Conservation (phyloP, 1,139 yeast genomes). For the Magnusiomyces sp. region DNA sequence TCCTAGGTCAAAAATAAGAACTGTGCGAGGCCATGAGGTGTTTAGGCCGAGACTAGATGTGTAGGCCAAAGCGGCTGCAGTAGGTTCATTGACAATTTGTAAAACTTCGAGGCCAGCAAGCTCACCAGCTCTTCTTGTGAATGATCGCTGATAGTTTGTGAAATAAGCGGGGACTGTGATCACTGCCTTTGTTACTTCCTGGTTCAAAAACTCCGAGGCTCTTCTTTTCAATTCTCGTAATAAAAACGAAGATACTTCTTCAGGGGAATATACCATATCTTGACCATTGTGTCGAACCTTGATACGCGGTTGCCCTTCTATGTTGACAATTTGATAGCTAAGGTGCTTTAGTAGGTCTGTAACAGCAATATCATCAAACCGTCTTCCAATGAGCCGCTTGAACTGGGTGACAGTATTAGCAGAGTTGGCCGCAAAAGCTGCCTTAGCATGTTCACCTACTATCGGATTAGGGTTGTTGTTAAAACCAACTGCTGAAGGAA, state of each 20-base stretch:
- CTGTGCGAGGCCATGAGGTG: no score
- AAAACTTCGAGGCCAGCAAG: constrained; percentile 92
- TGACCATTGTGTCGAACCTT: constrained; percentile 99
- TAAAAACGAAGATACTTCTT: constrained; percentile 94
- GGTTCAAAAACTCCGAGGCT: constrained; percentile 86
- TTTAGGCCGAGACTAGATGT: no score
- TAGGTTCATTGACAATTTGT: constrained; percentile 97
- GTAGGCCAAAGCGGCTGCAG: constrained; percentile 97
- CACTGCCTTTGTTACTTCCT: constrained; percentile 81
- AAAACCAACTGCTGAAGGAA: constrained; percentile 98
- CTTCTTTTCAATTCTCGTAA: constrained; percentile 96
- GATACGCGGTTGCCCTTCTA: constrained; percentile 91
- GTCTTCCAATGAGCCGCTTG: constrained; percentile 96
- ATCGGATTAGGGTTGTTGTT: constrained; percentile 92
- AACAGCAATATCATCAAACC: constrained; percentile 92
- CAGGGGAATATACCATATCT: constrained; percentile 85
- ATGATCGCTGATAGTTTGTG: constrained; percentile 98
- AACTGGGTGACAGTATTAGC: constrained; percentile 97
- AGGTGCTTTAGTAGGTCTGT: constrained; percentile 95
- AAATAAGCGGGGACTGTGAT: constrained; percentile 98
- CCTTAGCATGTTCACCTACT: constrained; percentile 98
- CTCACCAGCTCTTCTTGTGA: constrained; percentile 98
- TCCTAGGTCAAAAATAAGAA: no score
- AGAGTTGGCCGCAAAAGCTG: constrained; percentile 98
- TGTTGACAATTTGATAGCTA: constrained; percentile 93